A percentile compares a stretch with the other conserved stretches of the same genome.
Evolutionary conservation across 2,329 filamentous ascomycete species (phyloP).

Genomic region (Ophiostoma novo-ulmi): DNA sequence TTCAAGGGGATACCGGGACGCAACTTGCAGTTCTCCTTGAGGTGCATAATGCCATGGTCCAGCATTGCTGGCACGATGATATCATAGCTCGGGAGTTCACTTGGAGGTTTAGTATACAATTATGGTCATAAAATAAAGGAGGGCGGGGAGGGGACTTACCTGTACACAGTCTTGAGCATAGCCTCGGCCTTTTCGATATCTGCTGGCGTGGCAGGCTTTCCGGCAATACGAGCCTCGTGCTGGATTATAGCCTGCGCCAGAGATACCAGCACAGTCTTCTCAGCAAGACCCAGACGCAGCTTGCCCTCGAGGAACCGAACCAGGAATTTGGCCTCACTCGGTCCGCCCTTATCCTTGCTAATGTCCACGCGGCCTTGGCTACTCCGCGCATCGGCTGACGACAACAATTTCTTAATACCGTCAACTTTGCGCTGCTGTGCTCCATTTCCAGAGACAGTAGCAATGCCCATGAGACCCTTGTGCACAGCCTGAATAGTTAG

Average conservation of each 20-base stretch:
- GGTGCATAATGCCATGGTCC: conserved; percentile 74
- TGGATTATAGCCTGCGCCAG: conserved; percentile 82
- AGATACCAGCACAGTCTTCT: conserved; percentile 85
- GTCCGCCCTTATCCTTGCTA: conserved; percentile 82
- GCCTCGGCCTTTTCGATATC: conserved; percentile 79
- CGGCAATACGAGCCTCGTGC: conserved; percentile 70
- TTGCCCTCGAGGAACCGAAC: conserved; percentile 93
- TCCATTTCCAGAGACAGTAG: conserved; percentile 78
- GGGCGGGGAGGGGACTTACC: not conserved
- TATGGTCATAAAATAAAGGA: not conserved
- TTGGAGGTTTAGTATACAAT: not conserved
- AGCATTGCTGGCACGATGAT: conserved; percentile 88
- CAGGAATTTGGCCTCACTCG: conserved; percentile 92
- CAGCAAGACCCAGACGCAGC: conserved; percentile 81
- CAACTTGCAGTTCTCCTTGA: conserved; percentile 81
- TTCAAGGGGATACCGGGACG: conserved; percentile 92
- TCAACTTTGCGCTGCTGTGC: conserved; percentile 88
- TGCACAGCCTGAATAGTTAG: conserved; percentile 83
- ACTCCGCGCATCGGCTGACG: conserved; percentile 71
- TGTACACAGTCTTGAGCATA: conserved; percentile 85
- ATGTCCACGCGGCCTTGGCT: conserved; percentile 81
- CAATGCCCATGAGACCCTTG: conserved; percentile 80
- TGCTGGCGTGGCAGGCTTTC: conserved; percentile 64
- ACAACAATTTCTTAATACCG: conserved; percentile 93
- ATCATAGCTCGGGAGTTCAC: conserved; percentile 91